Percentiles rank a stretch among this genome's conserved stretches.
phyloP scores from a whole-genome alignment of 495 filamentous ascomycete genomes.

The Coniosporium apollinis region DNA sequence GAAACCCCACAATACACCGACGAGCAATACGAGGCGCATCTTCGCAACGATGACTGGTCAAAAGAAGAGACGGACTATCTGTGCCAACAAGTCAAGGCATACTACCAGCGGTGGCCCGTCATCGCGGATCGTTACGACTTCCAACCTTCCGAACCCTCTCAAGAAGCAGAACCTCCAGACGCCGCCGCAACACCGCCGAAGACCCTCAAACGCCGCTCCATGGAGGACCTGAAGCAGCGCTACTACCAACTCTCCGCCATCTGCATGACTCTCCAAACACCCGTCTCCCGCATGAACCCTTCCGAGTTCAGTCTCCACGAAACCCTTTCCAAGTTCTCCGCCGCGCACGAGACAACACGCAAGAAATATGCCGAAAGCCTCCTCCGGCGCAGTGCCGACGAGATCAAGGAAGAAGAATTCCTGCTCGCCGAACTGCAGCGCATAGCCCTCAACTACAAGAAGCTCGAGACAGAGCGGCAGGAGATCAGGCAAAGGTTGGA shows the following conservation, averaged over 20 bases:
- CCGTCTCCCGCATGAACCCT: conserved; percentile 67
- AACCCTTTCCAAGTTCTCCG: conserved; percentile 70
- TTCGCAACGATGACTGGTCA: conserved; percentile 64
- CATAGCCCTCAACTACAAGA: conserved; percentile 66
- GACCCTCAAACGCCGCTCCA: conserved; percentile 32
- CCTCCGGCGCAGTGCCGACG: conserved; percentile 63
- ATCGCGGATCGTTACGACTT: conserved; percentile 89
- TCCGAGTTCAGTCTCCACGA: conserved; percentile 68
- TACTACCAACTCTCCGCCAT: conserved; percentile 77
- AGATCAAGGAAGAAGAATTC: conserved; percentile 80
- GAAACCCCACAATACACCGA: conserved; percentile 63
- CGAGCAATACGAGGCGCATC: conserved; percentile 62
- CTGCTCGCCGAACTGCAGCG: conserved; percentile 78
- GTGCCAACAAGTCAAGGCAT: conserved; percentile 52
- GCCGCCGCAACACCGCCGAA: conserved; percentile 29
- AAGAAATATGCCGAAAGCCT: conserved; percentile 72
- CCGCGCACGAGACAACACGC: conserved; percentile 52
- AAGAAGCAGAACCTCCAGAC: conserved; percentile 24
- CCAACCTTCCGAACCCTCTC: conserved; percentile 30
- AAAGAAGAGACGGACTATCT: conserved; percentile 89
- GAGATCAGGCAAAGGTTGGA: conserved; percentile 85
- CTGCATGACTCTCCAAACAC: conserved; percentile 70
- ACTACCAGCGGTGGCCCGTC: conserved; percentile 76
- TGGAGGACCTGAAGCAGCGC: conserved; percentile 83
- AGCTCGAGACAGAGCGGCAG: conserved; percentile 66